phyloP scores from a whole-genome alignment of 2,329 filamentous ascomycete species.

The Emergomyces orientalis region DNA sequence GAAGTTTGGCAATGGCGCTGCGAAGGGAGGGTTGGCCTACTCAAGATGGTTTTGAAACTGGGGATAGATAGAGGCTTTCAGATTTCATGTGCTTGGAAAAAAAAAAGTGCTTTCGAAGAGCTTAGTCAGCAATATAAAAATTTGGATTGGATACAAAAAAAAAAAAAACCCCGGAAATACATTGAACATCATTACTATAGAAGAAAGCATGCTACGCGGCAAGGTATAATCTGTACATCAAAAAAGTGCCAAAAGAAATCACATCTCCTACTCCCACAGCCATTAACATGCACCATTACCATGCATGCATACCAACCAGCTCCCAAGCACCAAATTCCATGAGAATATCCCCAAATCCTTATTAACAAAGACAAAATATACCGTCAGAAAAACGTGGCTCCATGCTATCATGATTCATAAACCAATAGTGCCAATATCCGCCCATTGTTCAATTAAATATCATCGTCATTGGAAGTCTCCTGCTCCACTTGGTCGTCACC shows the following conservation, averaged over 20 bases:
- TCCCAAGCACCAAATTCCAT: not conserved
- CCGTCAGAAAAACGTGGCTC: constrained; percentile 7
- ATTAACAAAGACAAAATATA: not conserved
- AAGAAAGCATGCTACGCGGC: not conserved
- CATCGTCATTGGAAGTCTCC: not conserved
- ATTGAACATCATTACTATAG: not conserved
- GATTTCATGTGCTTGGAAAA: not conserved
- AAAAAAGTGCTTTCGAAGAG: not conserved
- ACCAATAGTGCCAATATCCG: constrained; percentile 1
- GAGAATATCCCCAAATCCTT: not conserved
- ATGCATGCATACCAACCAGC: not conserved
- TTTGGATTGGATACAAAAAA: not conserved
- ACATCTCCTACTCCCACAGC: not conserved
- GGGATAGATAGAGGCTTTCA: not conserved
- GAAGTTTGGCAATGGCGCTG: not conserved
- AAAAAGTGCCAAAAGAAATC: not conserved
- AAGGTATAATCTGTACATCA: not conserved
- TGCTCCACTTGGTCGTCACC: constrained; percentile 24
- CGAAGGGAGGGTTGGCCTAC: not conserved
- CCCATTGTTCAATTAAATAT: constrained; percentile 4
- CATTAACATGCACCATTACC: not conserved
- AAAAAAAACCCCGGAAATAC: not conserved
- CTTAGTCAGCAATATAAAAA: constrained; percentile 3
- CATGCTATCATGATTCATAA: constrained; percentile 14
- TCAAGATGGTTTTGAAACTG: not conserved